Evolutionary conservation across 768 basidiomycete species (phyloP).

Genomic region (Tylopilus subfusipes): DNA sequence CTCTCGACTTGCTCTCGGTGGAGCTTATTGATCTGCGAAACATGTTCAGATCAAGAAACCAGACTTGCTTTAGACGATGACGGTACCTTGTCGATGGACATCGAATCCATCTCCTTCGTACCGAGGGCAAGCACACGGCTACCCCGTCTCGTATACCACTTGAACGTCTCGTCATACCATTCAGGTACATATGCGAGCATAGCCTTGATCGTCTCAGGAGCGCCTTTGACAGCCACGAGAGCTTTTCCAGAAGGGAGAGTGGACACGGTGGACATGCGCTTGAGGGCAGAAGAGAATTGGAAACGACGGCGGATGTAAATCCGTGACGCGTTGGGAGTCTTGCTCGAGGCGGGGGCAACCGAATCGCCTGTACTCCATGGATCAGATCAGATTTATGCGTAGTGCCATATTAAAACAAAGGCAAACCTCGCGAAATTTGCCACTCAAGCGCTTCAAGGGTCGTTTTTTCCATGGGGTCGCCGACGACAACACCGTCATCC

Average conservation of each 20-base stretch:
- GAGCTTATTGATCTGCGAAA: constrained; percentile 79
- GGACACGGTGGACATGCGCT: constrained; percentile 93
- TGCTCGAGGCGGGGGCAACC: constrained; percentile 53
- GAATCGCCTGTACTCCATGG: constrained; percentile 46
- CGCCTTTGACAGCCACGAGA: constrained; percentile 85
- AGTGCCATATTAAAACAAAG: not conserved
- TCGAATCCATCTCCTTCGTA: constrained; percentile 72
- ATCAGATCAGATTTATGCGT: not conserved
- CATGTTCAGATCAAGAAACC: not conserved
- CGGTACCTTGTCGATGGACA: constrained; percentile 71
- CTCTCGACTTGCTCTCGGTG: constrained; percentile 78
- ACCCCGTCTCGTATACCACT: constrained; percentile 89
- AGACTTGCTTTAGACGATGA: not conserved
- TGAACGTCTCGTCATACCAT: constrained; percentile 91
- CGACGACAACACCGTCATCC: constrained; percentile 91
- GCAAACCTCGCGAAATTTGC: constrained; percentile 67
- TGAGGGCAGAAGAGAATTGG: constrained; percentile 96
- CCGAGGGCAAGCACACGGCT: constrained; percentile 92
- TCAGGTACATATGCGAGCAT: constrained; percentile 77
- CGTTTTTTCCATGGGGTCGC: constrained; percentile 99
- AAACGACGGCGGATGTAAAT: constrained; percentile 85
- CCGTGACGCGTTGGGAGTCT: constrained; percentile 53
- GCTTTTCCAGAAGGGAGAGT: constrained; percentile 59
- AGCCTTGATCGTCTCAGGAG: constrained; percentile 90
- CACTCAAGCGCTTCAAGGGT: constrained; percentile 90